A percentile compares a stretch with the other conserved stretches of the same genome.
These are phyloP conservation scores for Aurantiochytrium sp. DNA, from an alignment of 108 stramenopile genomes.

Conservation along the genomic window DNA sequence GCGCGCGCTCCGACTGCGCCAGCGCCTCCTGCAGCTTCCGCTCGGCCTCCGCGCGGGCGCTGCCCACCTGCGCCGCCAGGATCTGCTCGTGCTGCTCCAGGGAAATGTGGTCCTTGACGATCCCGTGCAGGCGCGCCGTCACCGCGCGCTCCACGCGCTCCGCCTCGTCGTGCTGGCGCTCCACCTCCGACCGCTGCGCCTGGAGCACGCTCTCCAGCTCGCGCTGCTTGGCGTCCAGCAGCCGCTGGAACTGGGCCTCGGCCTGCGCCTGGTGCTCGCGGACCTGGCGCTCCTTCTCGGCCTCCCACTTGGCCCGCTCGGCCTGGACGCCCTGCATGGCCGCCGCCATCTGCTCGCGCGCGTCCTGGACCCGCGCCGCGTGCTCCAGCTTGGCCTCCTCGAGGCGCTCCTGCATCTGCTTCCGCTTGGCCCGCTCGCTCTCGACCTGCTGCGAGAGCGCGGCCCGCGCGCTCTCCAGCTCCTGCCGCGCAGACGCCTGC, in stretches of 20 bases:
- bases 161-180: not conserved
- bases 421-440: not conserved
- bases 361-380: not conserved
- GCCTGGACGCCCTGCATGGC: not conserved
- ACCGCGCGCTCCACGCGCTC: not conserved
- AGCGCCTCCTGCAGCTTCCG: not conserved
- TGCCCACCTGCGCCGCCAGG: not conserved
- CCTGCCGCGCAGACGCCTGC: not conserved
- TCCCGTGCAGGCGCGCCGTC: not conserved
- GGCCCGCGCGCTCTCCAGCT: not conserved
- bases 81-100: conserved; percentile 3
- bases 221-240: not conserved
- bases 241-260: not conserved
- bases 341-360: not conserved
- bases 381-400: not conserved
- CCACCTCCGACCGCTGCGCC: not conserved
- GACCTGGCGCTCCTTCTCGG: conserved; percentile 11
- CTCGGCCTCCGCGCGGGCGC: not conserved
- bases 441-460: not conserved
- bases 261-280: not conserved
- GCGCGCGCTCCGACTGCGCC: not conserved
- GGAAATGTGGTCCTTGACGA: not conserved
- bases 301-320: not conserved
- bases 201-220: not conserved
- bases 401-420: not conserved